A percentile compares a stretch with the other conserved stretches of the same genome.
Conservation (phyloP, 2,329 filamentous ascomycete species). For the Colletotrichum karsti region DNA sequence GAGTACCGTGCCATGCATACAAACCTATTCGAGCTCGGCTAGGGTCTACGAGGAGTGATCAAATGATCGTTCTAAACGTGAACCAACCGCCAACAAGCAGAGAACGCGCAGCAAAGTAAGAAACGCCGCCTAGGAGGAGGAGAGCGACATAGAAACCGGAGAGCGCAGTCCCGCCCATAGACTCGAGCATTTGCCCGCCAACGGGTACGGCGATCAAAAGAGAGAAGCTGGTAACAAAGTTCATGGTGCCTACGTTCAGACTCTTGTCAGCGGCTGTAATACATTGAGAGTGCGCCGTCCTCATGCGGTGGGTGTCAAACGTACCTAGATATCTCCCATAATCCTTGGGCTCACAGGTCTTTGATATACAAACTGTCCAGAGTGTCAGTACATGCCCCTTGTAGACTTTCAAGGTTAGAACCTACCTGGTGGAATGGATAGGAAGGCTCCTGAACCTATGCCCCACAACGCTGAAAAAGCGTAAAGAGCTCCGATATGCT, state of each 20-base stretch:
- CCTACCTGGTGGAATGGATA: slow-evolving; percentile 47
- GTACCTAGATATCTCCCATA: slow-evolving; percentile 52
- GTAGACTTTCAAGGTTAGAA: background rate
- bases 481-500: slow-evolving; percentile 47
- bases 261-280: background rate
- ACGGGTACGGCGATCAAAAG: slow-evolving; percentile 54
- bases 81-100: slow-evolving; percentile 15
- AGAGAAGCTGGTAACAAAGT: slow-evolving; percentile 53
- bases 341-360: slow-evolving; percentile 54
- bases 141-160: slow-evolving; percentile 55
- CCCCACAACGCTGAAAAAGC: slow-evolving; percentile 55
- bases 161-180: slow-evolving; percentile 50
- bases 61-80: slow-evolving; percentile 15
- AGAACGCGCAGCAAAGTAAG: slow-evolving; percentile 37
- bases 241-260: slow-evolving; percentile 48
- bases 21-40: too few relatives aligned
- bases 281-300: fast-evolving
- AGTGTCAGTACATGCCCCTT: background rate
- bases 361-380: slow-evolving; percentile 49
- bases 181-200: slow-evolving; percentile 53
- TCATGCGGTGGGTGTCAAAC: background rate
- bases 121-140: slow-evolving; percentile 44
- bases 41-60: too few relatives aligned
- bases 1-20: too few relatives aligned
- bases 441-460: slow-evolving; percentile 56